Conservation (phyloP, 2,329 filamentous ascomycete genomes). For the Chrysoporthe deuterocubensis region DNA sequence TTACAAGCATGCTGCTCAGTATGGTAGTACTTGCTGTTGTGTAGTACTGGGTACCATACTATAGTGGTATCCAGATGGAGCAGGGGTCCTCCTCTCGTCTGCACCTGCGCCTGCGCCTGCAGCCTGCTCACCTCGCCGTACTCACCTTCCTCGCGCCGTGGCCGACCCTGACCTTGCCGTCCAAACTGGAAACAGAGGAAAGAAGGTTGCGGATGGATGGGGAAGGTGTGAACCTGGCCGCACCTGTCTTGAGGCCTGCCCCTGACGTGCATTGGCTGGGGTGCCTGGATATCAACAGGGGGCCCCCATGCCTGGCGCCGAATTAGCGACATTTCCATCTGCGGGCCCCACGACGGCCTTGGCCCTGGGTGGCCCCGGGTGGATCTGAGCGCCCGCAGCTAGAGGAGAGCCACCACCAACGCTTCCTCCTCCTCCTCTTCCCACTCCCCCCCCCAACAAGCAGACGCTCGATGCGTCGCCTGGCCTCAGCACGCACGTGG, state of each 20-base stretch:
- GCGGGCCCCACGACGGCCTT: neutral
- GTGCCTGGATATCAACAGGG: neutral
- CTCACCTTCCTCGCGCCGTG: neutral
- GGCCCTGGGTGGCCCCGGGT: neutral
- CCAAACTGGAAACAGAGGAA: neutral
- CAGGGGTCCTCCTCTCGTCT: neutral
- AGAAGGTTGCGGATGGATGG: conserved; percentile 8
- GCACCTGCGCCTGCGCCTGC: neutral
- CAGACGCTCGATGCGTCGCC: no score
- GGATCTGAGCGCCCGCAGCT: no score
- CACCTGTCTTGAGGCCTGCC: neutral
- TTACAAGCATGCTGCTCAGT: no score
- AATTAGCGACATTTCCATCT: conserved; percentile 5
- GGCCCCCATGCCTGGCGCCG: neutral
- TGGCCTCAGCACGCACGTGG: neutral
- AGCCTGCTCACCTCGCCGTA: neutral
- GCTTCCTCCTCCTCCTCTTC: no score
- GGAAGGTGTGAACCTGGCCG: neutral
- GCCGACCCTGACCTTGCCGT: neutral
- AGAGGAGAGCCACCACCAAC: no score
- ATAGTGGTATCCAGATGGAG: neutral
- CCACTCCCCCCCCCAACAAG: no score
- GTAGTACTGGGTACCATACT: no score
- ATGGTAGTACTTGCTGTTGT: no score
- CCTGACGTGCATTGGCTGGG: neutral